Percentiles rank a stretch among this genome's conserved stretches.
phyloP scores from a whole-genome alignment of 2,329 filamentous ascomycete species.

The Elsinoe necatrix region DNA sequence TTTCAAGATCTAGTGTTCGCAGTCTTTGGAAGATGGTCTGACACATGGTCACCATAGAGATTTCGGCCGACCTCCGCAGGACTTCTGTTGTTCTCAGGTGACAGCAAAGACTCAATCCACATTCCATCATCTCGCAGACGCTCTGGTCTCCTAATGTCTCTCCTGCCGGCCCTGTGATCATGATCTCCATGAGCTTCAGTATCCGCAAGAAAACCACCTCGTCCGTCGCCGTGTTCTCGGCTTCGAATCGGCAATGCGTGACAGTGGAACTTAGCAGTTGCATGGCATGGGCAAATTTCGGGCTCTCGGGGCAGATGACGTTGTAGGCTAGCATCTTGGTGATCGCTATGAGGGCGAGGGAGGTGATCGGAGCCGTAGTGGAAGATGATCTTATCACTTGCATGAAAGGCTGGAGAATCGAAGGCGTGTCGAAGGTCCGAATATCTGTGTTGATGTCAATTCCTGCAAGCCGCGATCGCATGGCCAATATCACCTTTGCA shows the following conservation, averaged over 20 bases:
- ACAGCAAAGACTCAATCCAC: slow-evolving; percentile 92
- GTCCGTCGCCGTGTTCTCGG: slow-evolving; percentile 87
- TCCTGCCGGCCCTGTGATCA: slow-evolving; percentile 88
- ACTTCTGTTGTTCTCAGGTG: slow-evolving; percentile 87
- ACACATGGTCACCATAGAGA: slow-evolving; percentile 97
- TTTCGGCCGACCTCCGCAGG: slow-evolving; percentile 81
- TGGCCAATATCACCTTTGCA: slow-evolving; percentile 56
- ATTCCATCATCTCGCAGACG: slow-evolving; percentile 99
- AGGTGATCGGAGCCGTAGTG: slow-evolving; percentile 92
- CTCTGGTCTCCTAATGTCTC: slow-evolving; percentile 95
- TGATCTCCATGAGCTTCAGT: slow-evolving; percentile 93
- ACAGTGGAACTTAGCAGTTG: slow-evolving; percentile 89
- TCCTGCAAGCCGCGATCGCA: not conserved
- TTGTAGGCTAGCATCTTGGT: slow-evolving; percentile 96
- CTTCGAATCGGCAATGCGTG: slow-evolving; percentile 95
- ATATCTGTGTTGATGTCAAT: slow-evolving; percentile 53
- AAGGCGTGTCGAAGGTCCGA: slow-evolving; percentile 75
- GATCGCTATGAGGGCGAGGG: slow-evolving; percentile 83
- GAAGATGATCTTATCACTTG: slow-evolving; percentile 95
- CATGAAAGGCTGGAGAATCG: slow-evolving; percentile 84
- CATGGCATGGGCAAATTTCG: slow-evolving; percentile 85
- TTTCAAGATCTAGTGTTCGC: slow-evolving; percentile 72
- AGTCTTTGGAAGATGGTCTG: slow-evolving; percentile 94
- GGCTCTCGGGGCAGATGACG: slow-evolving; percentile 74
- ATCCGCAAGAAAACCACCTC: slow-evolving; percentile 94